These are phyloP conservation scores for Auxenochlorella pyrenoidosa DNA, from an alignment of 139 green algal genomes.

Conservation along the genomic window DNA sequence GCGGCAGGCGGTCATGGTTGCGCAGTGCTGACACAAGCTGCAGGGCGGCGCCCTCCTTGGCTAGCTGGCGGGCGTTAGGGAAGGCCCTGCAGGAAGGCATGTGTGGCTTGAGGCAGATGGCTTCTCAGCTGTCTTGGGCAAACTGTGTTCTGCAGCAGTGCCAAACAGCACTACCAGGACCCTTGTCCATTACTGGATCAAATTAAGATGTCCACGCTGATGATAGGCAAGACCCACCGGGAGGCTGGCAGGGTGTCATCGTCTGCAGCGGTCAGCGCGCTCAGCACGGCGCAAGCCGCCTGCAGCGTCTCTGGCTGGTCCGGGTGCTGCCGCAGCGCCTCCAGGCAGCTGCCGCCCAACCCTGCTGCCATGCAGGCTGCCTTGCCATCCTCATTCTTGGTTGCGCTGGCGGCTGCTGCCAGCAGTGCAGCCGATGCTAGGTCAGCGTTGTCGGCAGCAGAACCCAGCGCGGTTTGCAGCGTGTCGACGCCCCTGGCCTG, in stretches of 20 bases:
- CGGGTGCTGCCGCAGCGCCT: conserved; percentile 1
- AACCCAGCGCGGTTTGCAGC: not conserved
- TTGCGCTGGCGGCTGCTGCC: conserved; percentile 42
- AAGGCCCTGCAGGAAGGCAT: conserved; percentile 51
- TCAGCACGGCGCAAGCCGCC: conserved; percentile 52
- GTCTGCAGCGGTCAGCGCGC: conserved; percentile 66
- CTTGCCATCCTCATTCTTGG: conserved; percentile 71
- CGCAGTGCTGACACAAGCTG: conserved; percentile 52
- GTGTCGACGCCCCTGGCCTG: not conserved
- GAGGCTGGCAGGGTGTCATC: conserved; percentile 66
- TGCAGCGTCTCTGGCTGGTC: conserved; percentile 17
- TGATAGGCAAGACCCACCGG: conserved; percentile 23
- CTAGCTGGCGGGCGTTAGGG: conserved; percentile 57
- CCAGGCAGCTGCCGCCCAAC: conserved; percentile 21
- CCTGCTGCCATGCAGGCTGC: conserved; percentile 47
- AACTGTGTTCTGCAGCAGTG: too few species aligned
- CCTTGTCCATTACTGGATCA: too few species aligned
- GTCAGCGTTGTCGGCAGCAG: not conserved
- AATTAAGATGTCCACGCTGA: not conserved
- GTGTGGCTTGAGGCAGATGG: not conserved
- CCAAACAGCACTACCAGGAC: too few species aligned
- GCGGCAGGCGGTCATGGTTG: not conserved
- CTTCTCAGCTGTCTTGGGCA: too few species aligned
- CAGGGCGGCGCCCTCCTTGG: conserved; percentile 48
- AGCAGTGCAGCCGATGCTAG: conserved; percentile 43